Conservation (phyloP, 495 filamentous ascomycete species). For the Lindgomyces ingoldianus region DNA sequence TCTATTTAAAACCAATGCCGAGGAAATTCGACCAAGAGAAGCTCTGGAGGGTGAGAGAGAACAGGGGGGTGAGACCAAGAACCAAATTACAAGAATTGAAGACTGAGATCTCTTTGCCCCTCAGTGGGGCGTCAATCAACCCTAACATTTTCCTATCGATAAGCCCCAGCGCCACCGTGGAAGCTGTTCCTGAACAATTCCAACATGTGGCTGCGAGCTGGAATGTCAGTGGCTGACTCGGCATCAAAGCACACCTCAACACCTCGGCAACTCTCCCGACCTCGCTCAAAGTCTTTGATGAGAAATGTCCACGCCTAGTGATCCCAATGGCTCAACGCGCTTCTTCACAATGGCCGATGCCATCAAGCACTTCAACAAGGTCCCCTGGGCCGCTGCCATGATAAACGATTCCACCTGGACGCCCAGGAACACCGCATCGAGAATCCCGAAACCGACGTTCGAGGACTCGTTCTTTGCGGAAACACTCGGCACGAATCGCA, state of each 20-base stretch:
- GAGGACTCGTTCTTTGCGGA: constrained; percentile 60
- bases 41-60: no score
- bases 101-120: neutral
- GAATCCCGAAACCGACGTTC: constrained; percentile 46
- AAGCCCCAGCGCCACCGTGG: neutral
- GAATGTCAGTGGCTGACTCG: constrained; percentile 8
- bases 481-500: constrained; percentile 55
- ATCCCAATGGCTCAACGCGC: neutral
- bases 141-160: neutral
- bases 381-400: constrained; percentile 60
- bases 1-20: no score
- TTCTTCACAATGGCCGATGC: constrained; percentile 1
- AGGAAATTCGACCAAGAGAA: no score
- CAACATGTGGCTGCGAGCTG: neutral
- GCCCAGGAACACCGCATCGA: constrained; percentile 46
- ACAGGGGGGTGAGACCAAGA: no score
- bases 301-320: constrained; percentile 1
- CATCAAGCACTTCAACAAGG: constrained; percentile 50
- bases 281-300: neutral
- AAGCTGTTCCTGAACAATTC: neutral
- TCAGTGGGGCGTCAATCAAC: neutral
- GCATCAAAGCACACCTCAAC: neutral
- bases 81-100: no score
- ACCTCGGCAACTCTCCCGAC: neutral
- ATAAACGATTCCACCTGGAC: constrained; percentile 48